These are phyloP conservation scores for Neurospora africana DNA, from an alignment of 495 filamentous ascomycete species.

Conservation along the genomic window DNA sequence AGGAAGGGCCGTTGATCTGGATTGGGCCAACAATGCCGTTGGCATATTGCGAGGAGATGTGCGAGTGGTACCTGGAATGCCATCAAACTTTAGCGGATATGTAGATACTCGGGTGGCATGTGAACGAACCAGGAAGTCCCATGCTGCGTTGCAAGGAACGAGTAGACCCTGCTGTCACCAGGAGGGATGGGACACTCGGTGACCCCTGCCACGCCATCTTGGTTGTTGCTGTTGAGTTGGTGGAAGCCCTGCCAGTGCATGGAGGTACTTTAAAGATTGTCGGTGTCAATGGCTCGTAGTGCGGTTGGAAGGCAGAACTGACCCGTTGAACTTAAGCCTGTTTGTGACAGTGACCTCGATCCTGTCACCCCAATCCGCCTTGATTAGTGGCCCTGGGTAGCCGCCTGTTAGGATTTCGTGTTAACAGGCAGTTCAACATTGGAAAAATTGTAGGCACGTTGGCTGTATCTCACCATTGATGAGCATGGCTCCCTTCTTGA, in stretches of 20 bases:
- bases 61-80: conserved; percentile 41
- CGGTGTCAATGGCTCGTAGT: not conserved
- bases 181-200: conserved; percentile 36
- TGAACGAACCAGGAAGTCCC: conserved; percentile 38
- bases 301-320: not conserved
- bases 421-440: not conserved
- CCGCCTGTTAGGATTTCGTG: not conserved
- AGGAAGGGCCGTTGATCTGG: conserved; percentile 39
- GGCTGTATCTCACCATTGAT: conserved; percentile 23
- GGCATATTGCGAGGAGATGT: conserved; percentile 37
- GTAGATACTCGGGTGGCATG: too few species aligned
- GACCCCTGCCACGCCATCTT: conserved; percentile 28
- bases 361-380: conserved; percentile 24
- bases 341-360: conserved; percentile 16
- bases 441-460: not conserved
- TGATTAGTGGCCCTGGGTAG: conserved; percentile 14
- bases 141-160: conserved; percentile 40
- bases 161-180: conserved; percentile 34
- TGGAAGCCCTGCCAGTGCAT: conserved; percentile 23
- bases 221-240: conserved; percentile 24
- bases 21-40: conserved; percentile 35
- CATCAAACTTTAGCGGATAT: too few species aligned
- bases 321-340: conserved; percentile 13
- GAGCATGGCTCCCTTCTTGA: conserved; percentile 14
- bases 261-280: conserved; percentile 1